Conservation (phyloP, 176 grass and related monocot genomes). For the Zizania latifolia region DNA sequence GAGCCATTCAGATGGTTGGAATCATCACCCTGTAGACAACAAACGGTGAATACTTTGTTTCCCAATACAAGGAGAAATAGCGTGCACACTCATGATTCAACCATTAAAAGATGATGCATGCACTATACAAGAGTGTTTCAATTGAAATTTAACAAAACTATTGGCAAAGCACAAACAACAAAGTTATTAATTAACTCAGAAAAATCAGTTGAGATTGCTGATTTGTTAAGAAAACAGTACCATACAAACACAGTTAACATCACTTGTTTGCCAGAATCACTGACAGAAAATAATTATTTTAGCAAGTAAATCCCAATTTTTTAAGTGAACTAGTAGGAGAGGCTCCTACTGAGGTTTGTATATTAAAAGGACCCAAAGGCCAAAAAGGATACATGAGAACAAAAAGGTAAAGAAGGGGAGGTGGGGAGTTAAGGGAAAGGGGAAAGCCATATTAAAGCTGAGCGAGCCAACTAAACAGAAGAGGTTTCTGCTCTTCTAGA, state of each 20-base stretch:
- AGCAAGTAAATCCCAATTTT: background rate
- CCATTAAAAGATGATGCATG: background rate
- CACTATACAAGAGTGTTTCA: background rate
- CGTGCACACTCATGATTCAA: background rate
- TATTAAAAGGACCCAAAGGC: too few species aligned
- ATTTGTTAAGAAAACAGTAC: background rate
- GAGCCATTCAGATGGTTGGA: conserved; percentile 17
- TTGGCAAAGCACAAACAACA: background rate
- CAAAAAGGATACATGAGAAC: too few species aligned
- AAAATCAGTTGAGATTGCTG: conserved; percentile 6
- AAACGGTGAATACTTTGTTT: background rate
- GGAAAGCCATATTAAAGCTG: too few species aligned
- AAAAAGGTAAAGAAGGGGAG: too few species aligned
- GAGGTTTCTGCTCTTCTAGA: too few species aligned
- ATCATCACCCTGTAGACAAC: conserved; percentile 35
- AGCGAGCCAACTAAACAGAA: too few species aligned
- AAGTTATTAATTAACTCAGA: background rate
- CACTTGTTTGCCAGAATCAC: background rate
- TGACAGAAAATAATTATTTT: background rate
- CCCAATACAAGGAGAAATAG: background rate
- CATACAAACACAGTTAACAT: background rate
- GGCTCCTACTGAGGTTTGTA: too few species aligned
- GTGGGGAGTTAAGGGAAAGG: too few species aligned
- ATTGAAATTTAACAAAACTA: background rate
- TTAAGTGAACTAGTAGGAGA: too few species aligned